Base-by-base conservation (phyloP, 116 monocot species). In the Posidonia oceanica region DNA sequence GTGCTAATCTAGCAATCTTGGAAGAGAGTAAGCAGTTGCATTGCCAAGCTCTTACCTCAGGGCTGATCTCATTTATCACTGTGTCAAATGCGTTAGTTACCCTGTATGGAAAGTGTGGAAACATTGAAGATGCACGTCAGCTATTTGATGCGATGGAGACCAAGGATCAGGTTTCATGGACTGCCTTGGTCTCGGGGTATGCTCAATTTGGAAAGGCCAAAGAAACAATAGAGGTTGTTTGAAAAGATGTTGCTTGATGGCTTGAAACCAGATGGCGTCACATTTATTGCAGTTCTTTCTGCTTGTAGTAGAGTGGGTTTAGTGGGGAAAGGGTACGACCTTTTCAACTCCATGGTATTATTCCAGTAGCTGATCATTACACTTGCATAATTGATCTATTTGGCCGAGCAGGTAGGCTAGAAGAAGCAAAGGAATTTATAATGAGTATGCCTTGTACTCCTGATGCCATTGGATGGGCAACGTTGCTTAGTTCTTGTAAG, bases 371-470 rank as follows among this genome's bases (percentile, higher is more conserved):
- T 3, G 87, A 90, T 75, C 90, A 90, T 61, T 90, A 84, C 72
- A 90, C 90, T 67, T 90, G 90, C 74, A 84, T 90, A 78, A 90
- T 90, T 53, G 90, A 90, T 82, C 80, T 90, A 22, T 70, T 77
- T 37, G 79, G 90, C 55, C 80, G 90, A 70, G 75, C 87, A 64
- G 90, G 90, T 54, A 81, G 72, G 59, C 69, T 90, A 2, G 56
- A 82, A 70, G 84, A 90, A 44, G 87, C 90, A 42, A 67, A 82
- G 66, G 56, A 80, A 54, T 86, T 90, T 63, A 90, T 90, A 64
- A 80, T 62, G n/a, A 38, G 72, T 56, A 90, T 86, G 86, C 86
- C 90, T 51, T 84, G 67, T 67, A 8, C 17, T 2, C 86, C 84
- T 5, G 84, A 90, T 74, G 80, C 76, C 17, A 82, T 90, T 29